A percentile compares a stretch with the other conserved stretches of the same genome.
Conservation (phyloP, 495 filamentous ascomycete genomes). For the Aspergillus ostianus region DNA sequence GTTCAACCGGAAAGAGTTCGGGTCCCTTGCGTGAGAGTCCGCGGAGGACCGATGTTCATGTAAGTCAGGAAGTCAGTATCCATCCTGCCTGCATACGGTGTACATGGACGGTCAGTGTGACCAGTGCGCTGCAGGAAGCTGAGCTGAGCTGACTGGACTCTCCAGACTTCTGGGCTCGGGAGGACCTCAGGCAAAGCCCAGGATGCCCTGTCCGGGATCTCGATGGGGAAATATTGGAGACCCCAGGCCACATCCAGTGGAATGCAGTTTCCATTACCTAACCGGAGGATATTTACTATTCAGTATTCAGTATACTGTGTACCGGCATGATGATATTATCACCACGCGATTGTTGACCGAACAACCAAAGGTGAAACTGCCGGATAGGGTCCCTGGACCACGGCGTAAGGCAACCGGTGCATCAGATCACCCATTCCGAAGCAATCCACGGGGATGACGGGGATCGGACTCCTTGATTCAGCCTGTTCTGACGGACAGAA, state of each 20-base stretch:
- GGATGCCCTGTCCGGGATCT: neutral
- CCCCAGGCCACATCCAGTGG: no score
- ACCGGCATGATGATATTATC: no score
- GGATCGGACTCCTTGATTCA: neutral
- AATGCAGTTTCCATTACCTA: neutral
- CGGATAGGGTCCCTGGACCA: neutral
- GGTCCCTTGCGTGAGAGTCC: conserved; percentile 3
- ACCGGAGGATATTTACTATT: neutral
- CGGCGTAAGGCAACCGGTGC: neutral
- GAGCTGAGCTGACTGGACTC: neutral
- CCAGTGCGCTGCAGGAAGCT: neutral
- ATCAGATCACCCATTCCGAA: neutral
- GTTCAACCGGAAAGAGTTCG: neutral
- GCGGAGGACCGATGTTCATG: no score
- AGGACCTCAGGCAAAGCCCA: neutral
- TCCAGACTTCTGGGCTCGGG: neutral
- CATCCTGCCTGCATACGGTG: neutral
- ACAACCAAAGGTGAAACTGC: neutral
- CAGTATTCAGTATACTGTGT: no score
- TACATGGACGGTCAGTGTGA: neutral
- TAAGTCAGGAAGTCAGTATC: no score
- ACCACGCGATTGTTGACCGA: neutral
- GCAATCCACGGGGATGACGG: neutral
- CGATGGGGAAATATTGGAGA: neutral
- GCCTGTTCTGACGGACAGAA: neutral